Evolutionary conservation across 2,329 filamentous ascomycete genomes (phyloP), one percentile per base, ranked within the genome.

Genomic region (Diaporthe sp.): DNA sequence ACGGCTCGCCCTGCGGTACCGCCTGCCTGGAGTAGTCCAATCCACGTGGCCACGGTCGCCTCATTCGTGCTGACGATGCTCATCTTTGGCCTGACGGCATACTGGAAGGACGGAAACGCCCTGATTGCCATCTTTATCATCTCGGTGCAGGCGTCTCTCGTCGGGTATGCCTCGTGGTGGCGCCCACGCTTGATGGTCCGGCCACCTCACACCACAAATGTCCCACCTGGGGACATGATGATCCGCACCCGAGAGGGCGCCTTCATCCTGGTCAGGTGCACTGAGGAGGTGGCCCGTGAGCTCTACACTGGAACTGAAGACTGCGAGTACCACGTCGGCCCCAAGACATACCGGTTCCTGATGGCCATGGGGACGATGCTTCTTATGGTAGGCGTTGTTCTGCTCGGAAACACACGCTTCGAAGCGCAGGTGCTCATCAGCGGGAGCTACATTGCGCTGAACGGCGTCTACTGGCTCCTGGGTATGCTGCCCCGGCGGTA

Each of bases 321-420:
- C 78, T 92, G 91, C 80, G 79, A 87, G 38, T 92, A 92, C 77
- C 83, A 85, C 33, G 86, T 91, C 55, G 81, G 82, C 5, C 84
- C 81, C 38, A 82, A 79, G n/a, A 77, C 78, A 2, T 90, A 91
- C 79, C 86, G 88, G 28, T 80, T 84, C 0, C 85, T 91, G 10
- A 91, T 92, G 82, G 90, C 87, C 0, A 55, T 88, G 2, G 90
- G 89, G 45, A 92, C 91, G 12, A 86, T 90, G 12, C 77, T 92
- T 35, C 86, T 92, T 58, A 92, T 92, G 91, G 79, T 89, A 4
- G 86, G 88, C 1, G 89, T 92, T 15, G 89, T 92, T 17, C 82
- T 92, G 19, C 81, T 93, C 45, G 90, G 90, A 1, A 92, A 92
- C 79, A 91, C 89, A 80, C 86, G 86, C n/a, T 92, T 90, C 85